These are phyloP conservation scores for Rhodosporidiobolus sp. DNA, from an alignment of 768 basidiomycete species.

Conservation along the genomic window DNA sequence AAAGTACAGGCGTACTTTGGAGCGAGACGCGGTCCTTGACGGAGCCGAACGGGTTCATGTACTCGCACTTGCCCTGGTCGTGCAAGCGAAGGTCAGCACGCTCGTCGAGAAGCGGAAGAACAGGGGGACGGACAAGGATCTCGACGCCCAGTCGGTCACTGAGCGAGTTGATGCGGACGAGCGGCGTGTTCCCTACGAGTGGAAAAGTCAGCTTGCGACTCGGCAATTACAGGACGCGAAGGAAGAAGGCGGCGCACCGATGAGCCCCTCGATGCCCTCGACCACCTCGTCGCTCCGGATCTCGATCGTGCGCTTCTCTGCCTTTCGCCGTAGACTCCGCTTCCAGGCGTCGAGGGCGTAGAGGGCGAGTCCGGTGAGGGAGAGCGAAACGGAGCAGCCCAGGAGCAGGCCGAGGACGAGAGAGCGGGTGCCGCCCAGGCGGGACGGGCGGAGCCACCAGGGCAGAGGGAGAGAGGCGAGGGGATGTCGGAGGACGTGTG, in stretches of 20 bases:
- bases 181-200: constrained; percentile 79
- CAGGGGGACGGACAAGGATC: constrained; percentile 59
- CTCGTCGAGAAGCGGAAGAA: not conserved
- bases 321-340: constrained; percentile 52
- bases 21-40: constrained; percentile 97
- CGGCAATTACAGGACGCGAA: not conserved
- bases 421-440: constrained; percentile 12
- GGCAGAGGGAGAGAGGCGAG: constrained; percentile 19
- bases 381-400: constrained; percentile 72
- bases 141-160: constrained; percentile 89
- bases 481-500: not conserved
- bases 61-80: constrained; percentile 56
- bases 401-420: constrained; percentile 59
- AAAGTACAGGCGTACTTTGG: constrained; percentile 66
- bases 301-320: constrained; percentile 44
- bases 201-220: not conserved
- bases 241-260: constrained; percentile 58
- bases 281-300: constrained; percentile 68
- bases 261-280: constrained; percentile 71
- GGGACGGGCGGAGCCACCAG: constrained; percentile 26
- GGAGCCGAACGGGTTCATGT: constrained; percentile 93
- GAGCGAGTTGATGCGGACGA: constrained; percentile 84
- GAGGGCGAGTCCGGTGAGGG: constrained; percentile 63
- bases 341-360: constrained; percentile 52
- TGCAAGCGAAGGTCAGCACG: not conserved